phyloP scores from a whole-genome alignment of 352 stramenopile species.

The Pythium myriotylum region DNA sequence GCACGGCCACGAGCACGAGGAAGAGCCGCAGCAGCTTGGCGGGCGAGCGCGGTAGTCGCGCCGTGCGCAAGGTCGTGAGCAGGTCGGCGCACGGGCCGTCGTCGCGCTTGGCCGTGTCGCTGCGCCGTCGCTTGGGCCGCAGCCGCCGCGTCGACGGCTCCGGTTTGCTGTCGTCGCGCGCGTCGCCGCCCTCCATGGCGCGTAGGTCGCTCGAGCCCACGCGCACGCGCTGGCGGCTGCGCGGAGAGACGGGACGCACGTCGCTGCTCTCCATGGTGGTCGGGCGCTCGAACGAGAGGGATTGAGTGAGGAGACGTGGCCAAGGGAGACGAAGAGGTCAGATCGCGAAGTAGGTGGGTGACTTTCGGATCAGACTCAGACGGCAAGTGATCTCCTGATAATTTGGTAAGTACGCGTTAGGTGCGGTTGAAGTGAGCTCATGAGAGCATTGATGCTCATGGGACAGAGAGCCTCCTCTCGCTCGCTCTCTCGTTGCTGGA shows the following conservation, averaged over 20 bases:
- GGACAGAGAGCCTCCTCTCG: neutral
- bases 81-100: neutral
- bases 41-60: neutral
- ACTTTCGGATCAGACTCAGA: too few relatives aligned
- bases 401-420: slow-evolving; percentile 1
- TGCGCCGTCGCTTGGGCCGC: neutral
- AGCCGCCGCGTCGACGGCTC: neutral
- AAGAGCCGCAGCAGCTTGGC: slow-evolving; percentile 16
- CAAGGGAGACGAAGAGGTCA: too few relatives aligned
- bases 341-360: too few relatives aligned
- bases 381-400: too few relatives aligned
- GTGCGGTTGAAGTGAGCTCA: neutral
- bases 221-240: slow-evolving; percentile 1
- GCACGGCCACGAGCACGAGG: slow-evolving; percentile 4
- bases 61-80: neutral
- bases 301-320: neutral
- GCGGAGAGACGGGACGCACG: slow-evolving; percentile 2
- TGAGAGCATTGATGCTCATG: neutral
- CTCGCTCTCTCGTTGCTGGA: neutral
- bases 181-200: slow-evolving; percentile 1
- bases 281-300: neutral
- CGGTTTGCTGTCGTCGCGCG: neutral
- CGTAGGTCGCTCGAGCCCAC: slow-evolving; percentile 1
- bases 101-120: slow-evolving; percentile 5
- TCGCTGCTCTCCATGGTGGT: neutral